Percentiles rank a stretch among this genome's conserved stretches.
These are phyloP conservation scores for Glarea lozoyensis DNA, from an alignment of 495 filamentous ascomycete genomes.

Conservation along the genomic window DNA sequence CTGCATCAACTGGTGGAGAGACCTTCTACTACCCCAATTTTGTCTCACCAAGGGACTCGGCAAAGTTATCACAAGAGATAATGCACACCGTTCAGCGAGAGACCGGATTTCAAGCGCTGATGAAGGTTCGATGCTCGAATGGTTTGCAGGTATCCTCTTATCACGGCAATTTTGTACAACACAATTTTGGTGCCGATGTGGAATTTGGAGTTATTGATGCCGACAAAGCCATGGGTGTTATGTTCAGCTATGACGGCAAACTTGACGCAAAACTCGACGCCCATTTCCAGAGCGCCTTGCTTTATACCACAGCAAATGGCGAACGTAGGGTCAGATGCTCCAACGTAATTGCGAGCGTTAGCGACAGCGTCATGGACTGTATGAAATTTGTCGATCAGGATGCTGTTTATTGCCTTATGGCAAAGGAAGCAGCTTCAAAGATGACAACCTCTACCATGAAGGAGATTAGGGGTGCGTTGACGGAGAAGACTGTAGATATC, in stretches of 20 bases:
- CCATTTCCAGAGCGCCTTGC: slow-evolving; percentile 91
- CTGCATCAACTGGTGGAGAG: slow-evolving; percentile 80
- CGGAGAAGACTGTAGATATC: slow-evolving; percentile 92
- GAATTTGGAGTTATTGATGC: slow-evolving; percentile 90
- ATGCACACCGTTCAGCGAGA: slow-evolving; percentile 82
- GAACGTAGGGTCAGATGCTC: slow-evolving; percentile 86
- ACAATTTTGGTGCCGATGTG: slow-evolving; percentile 88
- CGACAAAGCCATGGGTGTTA: slow-evolving; percentile 85
- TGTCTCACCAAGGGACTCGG: slow-evolving; percentile 71
- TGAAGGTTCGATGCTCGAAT: slow-evolving; percentile 98
- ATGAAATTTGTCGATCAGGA: slow-evolving; percentile 95
- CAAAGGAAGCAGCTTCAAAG: slow-evolving; percentile 83
- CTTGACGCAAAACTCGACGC: slow-evolving; percentile 92
- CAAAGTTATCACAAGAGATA: slow-evolving; percentile 79
- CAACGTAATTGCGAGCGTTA: slow-evolving; percentile 88
- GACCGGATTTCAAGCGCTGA: slow-evolving; percentile 90
- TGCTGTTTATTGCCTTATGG: slow-evolving; percentile 75
- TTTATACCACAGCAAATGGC: slow-evolving; percentile 88
- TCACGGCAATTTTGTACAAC: slow-evolving; percentile 92
- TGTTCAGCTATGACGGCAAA: slow-evolving; percentile 96
- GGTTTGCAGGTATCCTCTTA: slow-evolving; percentile 90
- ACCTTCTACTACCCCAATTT: slow-evolving; percentile 96
- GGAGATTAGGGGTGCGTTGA: slow-evolving; percentile 73
- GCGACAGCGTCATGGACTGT: slow-evolving; percentile 69
- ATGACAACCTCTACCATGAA: slow-evolving; percentile 75